Evolutionary conservation across 768 basidiomycete genomes (phyloP).

Genomic region (Agaricus blazei): DNA sequence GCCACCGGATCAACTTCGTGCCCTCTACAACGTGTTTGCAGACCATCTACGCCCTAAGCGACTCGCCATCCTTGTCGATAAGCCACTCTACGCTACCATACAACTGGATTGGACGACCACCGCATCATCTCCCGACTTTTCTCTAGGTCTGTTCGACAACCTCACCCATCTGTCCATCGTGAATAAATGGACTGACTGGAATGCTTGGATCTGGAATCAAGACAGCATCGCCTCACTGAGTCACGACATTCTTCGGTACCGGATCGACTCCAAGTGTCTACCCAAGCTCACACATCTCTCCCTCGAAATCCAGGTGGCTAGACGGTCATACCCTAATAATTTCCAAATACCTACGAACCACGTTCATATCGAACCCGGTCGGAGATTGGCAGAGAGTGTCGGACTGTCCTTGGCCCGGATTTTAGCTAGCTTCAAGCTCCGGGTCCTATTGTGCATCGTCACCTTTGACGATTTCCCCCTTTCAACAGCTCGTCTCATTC

Average conservation of each 20-base stretch:
- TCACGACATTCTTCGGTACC: constrained; percentile 18
- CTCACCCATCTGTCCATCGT: constrained; percentile 35
- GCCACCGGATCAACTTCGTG: constrained; percentile 8
- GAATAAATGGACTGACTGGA: constrained; percentile 40
- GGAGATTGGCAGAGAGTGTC: constrained; percentile 15
- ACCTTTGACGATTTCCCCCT: constrained; percentile 23
- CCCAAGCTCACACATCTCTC: constrained; percentile 12
- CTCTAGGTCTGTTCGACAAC: constrained; percentile 25
- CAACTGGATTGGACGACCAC: not conserved
- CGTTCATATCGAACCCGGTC: constrained; percentile 1
- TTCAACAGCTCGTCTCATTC: constrained; percentile 14
- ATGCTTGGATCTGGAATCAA: constrained; percentile 24
- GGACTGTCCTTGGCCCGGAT: not conserved
- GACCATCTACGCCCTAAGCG: constrained; percentile 23
- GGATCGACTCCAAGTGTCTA: constrained; percentile 29
- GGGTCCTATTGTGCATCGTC: constrained; percentile 29
- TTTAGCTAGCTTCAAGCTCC: constrained; percentile 17
- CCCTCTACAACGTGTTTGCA: constrained; percentile 16
- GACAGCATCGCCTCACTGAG: constrained; percentile 12
- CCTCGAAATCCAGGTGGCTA: constrained; percentile 7
- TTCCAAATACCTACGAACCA: not conserved
- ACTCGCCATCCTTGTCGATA: constrained; percentile 27
- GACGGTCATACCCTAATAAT: not conserved
- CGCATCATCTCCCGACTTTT: constrained; percentile 12
- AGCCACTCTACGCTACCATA: constrained; percentile 14